Conservation (phyloP, 2,329 filamentous ascomycete species). For the Alternaria novae-zelandiae region DNA sequence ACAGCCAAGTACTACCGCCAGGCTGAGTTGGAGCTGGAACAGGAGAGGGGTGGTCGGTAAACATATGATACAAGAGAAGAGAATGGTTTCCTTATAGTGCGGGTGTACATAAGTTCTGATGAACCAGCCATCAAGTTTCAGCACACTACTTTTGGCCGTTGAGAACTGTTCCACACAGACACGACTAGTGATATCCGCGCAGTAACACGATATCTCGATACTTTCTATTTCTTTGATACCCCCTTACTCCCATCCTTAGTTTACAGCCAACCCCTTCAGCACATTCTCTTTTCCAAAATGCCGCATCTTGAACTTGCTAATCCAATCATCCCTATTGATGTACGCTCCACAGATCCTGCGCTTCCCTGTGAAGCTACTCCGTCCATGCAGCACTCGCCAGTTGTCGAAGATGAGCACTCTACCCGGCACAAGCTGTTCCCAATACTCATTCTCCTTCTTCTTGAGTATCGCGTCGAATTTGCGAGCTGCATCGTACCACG, state of each 20-base stretch:
- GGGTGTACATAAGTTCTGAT: constrained; percentile 36
- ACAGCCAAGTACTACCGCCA: constrained; percentile 98
- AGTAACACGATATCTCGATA: not conserved
- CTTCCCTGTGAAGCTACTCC: constrained; percentile 81
- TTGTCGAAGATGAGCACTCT: constrained; percentile 92
- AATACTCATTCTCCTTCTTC: constrained; percentile 71
- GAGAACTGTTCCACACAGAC: not conserved
- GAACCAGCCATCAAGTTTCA: constrained; percentile 34
- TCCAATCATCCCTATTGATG: constrained; percentile 38
- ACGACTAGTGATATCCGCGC: not conserved
- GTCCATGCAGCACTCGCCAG: constrained; percentile 90
- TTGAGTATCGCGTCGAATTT: constrained; percentile 75
- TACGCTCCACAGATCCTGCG: constrained; percentile 91
- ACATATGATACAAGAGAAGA: constrained; percentile 11
- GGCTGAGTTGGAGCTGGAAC: constrained; percentile 91
- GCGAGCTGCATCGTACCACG: constrained; percentile 82
- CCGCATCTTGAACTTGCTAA: constrained; percentile 32
- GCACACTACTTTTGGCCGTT: constrained; percentile 18
- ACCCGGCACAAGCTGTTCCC: constrained; percentile 82
- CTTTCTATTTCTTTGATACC: not conserved
- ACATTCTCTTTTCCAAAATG: constrained; percentile 19
- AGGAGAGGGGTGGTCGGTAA: constrained; percentile 58
- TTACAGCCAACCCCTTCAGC: constrained; percentile 17
- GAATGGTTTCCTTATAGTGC: constrained; percentile 18
- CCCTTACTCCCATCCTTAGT: not conserved